These are phyloP conservation scores for Setomelanomma holmii DNA, from an alignment of 2,329 filamentous ascomycete genomes.

Conservation along the genomic window DNA sequence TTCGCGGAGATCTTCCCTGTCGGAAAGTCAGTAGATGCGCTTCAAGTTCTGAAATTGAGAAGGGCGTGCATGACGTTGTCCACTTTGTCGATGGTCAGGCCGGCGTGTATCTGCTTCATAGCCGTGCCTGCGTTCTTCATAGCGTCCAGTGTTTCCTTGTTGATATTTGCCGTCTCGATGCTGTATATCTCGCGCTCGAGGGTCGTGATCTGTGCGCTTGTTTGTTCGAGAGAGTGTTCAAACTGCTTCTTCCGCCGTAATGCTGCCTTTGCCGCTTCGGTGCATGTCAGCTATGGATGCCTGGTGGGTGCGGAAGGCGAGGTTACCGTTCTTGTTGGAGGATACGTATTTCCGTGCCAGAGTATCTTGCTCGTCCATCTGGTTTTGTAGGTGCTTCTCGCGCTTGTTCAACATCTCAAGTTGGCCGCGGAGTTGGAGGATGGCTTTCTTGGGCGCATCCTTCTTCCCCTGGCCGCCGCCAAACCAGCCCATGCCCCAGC, in stretches of 20 bases:
- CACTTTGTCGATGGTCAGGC: constrained; percentile 91
- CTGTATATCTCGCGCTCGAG: constrained; percentile 95
- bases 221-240: constrained; percentile 91
- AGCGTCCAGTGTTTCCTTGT: constrained; percentile 90
- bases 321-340: constrained; percentile 87
- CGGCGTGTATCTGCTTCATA: constrained; percentile 92
- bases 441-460: constrained; percentile 96
- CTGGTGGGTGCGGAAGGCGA: constrained; percentile 11
- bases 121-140: constrained; percentile 91
- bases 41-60: not conserved
- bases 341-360: constrained; percentile 88
- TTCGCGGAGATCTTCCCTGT: constrained; percentile 86
- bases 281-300: constrained; percentile 6
- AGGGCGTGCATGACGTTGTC: constrained; percentile 87
- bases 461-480: constrained; percentile 86
- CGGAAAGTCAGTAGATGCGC: not conserved
- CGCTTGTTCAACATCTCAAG: constrained; percentile 98
- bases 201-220: constrained; percentile 84
- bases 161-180: constrained; percentile 98
- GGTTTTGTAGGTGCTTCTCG: constrained; percentile 86
- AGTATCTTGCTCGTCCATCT: constrained; percentile 91
- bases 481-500: constrained; percentile 76
- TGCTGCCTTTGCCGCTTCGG: constrained; percentile 83
- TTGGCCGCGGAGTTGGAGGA: constrained; percentile 84
- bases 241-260: constrained; percentile 93